These are phyloP conservation scores for cucumber (Cucumis sativus) DNA, from an alignment of 306 rosid genomes.

Conservation along the genomic window Cucumber_9930_V3 NC_026656.2:3204501-3205000, in stretches of 20 bases:
- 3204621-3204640: neutral
- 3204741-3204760: slow-evolving; percentile 20
- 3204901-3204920: slow-evolving; percentile 21
- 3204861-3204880: slow-evolving; percentile 28
- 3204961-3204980: slow-evolving; percentile 22
- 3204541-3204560: neutral
- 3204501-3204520: neutral
- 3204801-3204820: slow-evolving; percentile 33
- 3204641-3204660: neutral
- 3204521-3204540: neutral
- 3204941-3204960: slow-evolving; percentile 25
- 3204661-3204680: neutral
- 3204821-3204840: slow-evolving; percentile 14
- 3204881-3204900: slow-evolving; percentile 29
- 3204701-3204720: neutral
- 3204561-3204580: neutral
- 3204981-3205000: slow-evolving; percentile 29
- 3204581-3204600: neutral
- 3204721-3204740: slow-evolving; percentile 39
- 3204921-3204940: slow-evolving; percentile 16
- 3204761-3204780: slow-evolving; percentile 32
- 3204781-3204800: slow-evolving; percentile 43
- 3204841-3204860: slow-evolving; percentile 21
- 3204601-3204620: neutral
- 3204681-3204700: neutral